phyloP scores from a whole-genome alignment of 1,284 basidiomycete genomes.

The Bondarzewia mesenterica region DNA sequence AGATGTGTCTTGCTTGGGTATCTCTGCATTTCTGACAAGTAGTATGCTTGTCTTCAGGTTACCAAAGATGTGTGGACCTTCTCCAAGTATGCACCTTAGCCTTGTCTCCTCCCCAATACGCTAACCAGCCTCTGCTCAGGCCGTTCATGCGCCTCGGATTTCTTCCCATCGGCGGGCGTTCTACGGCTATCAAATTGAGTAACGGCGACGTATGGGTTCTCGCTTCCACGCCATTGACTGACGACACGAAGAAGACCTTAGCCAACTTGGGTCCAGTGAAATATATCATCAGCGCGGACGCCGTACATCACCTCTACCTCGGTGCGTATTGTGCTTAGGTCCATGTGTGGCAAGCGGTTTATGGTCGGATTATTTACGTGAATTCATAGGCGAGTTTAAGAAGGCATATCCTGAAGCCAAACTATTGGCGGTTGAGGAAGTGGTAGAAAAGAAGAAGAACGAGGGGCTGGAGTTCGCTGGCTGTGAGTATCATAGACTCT shows the following conservation, averaged over 20 bases:
- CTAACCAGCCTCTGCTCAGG: conserved; percentile 23
- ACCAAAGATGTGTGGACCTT: conserved; percentile 62
- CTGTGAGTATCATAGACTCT: conserved; percentile 31
- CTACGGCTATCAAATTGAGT: conserved; percentile 73
- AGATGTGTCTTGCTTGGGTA: neutral
- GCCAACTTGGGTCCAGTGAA: conserved; percentile 74
- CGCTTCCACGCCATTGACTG: conserved; percentile 75
- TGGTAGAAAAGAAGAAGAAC: conserved; percentile 33
- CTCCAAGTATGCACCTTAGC: conserved; percentile 39
- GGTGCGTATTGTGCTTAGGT: no score
- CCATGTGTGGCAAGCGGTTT: no score
- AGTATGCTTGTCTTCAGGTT: neutral
- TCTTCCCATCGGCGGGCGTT: conserved; percentile 72
- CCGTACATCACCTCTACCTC: conserved; percentile 60
- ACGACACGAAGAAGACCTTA: conserved; percentile 65
- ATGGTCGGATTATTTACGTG: neutral
- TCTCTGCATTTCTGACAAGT: neutral
- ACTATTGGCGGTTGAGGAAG: conserved; percentile 57
- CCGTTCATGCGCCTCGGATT: conserved; percentile 65
- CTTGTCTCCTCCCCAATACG: neutral
- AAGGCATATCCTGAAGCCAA: conserved; percentile 74
- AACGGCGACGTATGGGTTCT: conserved; percentile 78
- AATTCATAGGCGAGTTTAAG: conserved; percentile 52
- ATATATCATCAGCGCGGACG: conserved; percentile 59
- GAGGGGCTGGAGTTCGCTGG: conserved; percentile 46